These are phyloP conservation scores for Geranomyces variabilis DNA, from an alignment of 192 early-diverging fungal species.

Conservation along the genomic window DNA sequence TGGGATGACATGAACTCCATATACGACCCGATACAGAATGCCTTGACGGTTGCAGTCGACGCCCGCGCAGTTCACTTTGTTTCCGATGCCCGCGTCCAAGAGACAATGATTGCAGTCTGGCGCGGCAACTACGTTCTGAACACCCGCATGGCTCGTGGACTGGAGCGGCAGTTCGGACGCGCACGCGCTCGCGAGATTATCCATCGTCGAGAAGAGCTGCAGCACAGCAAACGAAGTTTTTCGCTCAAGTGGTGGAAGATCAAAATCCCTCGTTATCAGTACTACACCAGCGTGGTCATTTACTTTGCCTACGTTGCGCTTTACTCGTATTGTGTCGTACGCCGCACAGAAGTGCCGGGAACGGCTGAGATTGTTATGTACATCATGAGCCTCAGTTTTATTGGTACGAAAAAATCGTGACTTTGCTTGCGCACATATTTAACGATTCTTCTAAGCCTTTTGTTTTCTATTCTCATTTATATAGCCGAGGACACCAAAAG, in stretches of 20 bases:
- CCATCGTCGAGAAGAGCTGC: background rate
- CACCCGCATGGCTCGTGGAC: background rate
- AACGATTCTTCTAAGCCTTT: too few species aligned
- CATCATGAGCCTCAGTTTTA: slow-evolving; percentile 14
- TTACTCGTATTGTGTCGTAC: slow-evolving; percentile 12
- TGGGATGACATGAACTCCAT: slow-evolving; percentile 12
- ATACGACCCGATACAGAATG: slow-evolving; percentile 22
- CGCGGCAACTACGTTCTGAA: slow-evolving; percentile 18
- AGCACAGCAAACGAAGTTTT: background rate
- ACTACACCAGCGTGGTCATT: slow-evolving; percentile 29
- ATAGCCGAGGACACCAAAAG: slow-evolving; percentile 17
- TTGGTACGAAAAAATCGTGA: background rate
- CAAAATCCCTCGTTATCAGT: slow-evolving; percentile 33
- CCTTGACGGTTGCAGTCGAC: slow-evolving; percentile 22
- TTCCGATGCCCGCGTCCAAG: slow-evolving; percentile 27
- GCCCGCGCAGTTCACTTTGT: slow-evolving; percentile 23
- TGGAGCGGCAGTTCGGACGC: slow-evolving; percentile 8
- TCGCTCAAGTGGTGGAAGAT: slow-evolving; percentile 17
- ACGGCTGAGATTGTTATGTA: slow-evolving; percentile 22
- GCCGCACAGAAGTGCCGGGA: slow-evolving; percentile 3
- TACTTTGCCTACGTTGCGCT: slow-evolving; percentile 26
- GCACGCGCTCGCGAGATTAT: slow-evolving; percentile 10
- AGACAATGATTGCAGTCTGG: slow-evolving; percentile 29
- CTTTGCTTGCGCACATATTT: background rate
- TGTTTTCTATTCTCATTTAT: background rate